Percentiles rank a stretch among this genome's conserved stretches.
These are phyloP conservation scores for Elaphomyces granulatus DNA, from an alignment of 495 filamentous ascomycete species.

Conservation along the genomic window DNA sequence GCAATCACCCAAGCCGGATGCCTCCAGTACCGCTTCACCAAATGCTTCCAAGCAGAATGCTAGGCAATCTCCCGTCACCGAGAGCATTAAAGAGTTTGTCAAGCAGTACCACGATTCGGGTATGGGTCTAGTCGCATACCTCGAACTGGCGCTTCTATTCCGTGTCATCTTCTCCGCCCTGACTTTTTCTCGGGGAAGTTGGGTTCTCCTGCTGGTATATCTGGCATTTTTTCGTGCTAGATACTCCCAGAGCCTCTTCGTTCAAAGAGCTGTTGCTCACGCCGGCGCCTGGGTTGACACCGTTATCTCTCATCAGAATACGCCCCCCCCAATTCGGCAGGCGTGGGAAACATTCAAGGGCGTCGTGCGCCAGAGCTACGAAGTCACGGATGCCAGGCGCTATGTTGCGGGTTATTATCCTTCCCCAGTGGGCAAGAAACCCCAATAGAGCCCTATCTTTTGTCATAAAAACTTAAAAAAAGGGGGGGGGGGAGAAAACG, in stretches of 20 bases:
- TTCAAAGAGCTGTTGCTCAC: conserved; percentile 63
- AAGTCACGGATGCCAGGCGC: conserved; percentile 60
- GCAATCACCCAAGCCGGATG: conserved; percentile 22
- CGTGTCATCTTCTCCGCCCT: conserved; percentile 66
- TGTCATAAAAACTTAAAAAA: not conserved
- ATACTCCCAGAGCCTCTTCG: conserved; percentile 80
- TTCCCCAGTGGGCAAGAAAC: conserved; percentile 41
- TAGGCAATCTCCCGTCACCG: conserved; percentile 53
- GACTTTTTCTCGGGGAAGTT: conserved; percentile 77
- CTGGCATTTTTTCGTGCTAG: conserved; percentile 83
- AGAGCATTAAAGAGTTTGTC: conserved; percentile 80
- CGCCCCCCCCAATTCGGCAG: conserved; percentile 68
- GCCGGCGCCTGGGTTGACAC: conserved; percentile 65
- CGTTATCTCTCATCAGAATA: conserved; percentile 68
- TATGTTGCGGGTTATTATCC: conserved; percentile 44
- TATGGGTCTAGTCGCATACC: conserved; percentile 64
- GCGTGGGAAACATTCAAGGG: conserved; percentile 76
- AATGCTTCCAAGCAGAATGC: conserved; percentile 37
- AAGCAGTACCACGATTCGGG: conserved; percentile 92
- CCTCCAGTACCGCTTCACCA: conserved; percentile 32
- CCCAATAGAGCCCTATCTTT: conserved; percentile 25
- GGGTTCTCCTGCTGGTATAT: conserved; percentile 76
- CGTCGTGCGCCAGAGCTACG: conserved; percentile 53
- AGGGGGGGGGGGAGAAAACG: too few species aligned
- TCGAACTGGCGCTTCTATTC: conserved; percentile 70